A percentile compares a stretch with the other conserved stretches of the same genome.
Conservation (phyloP, 345 rosid species). For the Erysimum cheiranthoides region DNA sequence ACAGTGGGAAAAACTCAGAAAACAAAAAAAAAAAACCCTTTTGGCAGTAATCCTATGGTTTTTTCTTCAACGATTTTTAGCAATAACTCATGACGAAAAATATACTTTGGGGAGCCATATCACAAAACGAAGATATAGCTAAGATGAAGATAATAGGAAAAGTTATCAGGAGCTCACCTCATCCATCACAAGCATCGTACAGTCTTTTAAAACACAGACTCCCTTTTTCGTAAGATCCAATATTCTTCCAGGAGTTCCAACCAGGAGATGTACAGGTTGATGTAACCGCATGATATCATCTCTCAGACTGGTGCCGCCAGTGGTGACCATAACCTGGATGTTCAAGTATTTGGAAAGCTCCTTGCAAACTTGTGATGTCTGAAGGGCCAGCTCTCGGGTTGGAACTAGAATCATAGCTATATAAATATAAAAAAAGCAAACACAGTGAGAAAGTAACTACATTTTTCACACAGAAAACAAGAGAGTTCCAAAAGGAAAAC, state of each 20-base stretch:
- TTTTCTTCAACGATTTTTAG: neutral
- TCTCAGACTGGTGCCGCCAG: conserved; percentile 98
- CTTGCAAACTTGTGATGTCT: conserved; percentile 98
- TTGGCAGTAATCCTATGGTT: neutral
- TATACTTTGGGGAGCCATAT: conserved; percentile 15
- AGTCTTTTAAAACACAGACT: conserved; percentile 91
- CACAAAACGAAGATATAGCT: conserved; percentile 17
- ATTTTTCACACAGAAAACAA: neutral
- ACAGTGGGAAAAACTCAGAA: neutral
- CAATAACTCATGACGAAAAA: neutral
- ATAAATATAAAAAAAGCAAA: conserved; percentile 24
- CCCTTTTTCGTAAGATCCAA: conserved; percentile 96
- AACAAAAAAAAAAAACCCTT: neutral
- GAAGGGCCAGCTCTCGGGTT: conserved; percentile 97
- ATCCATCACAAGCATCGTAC: conserved; percentile 97
- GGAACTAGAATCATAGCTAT: conserved; percentile 97
- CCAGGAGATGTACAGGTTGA: conserved; percentile 96
- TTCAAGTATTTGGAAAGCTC: conserved; percentile 95
- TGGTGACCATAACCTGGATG: conserved; percentile 98
- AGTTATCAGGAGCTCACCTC: conserved; percentile 62
- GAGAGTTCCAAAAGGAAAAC: neutral
- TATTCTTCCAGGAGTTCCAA: conserved; percentile 99
- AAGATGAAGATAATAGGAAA: conserved; percentile 4
- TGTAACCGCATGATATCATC: conserved; percentile 99
- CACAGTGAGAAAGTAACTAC: neutral